Percentiles rank a stretch among this genome's conserved stretches.
These are phyloP conservation scores for Colletotrichum magnum DNA, from an alignment of 2,329 filamentous ascomycete genomes.

Conservation along the genomic window DNA sequence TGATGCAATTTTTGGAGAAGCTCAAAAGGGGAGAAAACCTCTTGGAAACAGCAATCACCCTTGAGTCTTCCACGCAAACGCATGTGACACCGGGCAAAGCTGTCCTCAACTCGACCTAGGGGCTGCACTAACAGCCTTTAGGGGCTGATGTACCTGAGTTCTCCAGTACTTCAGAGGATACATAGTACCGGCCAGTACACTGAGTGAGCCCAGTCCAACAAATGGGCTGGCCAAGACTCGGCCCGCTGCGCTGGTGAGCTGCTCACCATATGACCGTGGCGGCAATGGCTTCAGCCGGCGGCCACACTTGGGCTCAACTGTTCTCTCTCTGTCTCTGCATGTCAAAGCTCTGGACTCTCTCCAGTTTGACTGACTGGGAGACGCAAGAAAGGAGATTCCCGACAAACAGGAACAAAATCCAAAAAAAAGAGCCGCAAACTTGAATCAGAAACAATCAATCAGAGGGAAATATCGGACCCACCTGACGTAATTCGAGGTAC, in stretches of 20 bases:
- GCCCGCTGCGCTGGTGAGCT: too few relatives aligned
- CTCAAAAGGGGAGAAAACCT: not conserved
- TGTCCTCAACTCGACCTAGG: not conserved
- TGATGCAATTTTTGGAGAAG: conserved; percentile 26
- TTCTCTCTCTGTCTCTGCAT: too few relatives aligned
- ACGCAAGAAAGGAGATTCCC: conserved; percentile 16
- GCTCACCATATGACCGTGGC: not conserved
- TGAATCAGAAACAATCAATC: conserved; percentile 23
- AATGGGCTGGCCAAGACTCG: too few relatives aligned
- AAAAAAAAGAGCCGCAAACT: conserved; percentile 11
- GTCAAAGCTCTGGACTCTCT: too few relatives aligned
- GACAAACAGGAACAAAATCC: not conserved
- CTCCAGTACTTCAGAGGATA: too few relatives aligned
- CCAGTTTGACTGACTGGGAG: not conserved
- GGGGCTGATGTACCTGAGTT: too few relatives aligned
- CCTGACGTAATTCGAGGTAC: conserved; percentile 38
- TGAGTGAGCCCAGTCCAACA: too few relatives aligned
- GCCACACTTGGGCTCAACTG: not conserved
- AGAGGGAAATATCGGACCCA: conserved; percentile 27
- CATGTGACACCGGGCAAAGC: too few relatives aligned
- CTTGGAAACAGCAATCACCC: not conserved
- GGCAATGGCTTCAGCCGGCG: not conserved
- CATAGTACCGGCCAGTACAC: too few relatives aligned
- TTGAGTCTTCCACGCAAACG: not conserved
- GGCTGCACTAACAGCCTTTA: not conserved